Evolutionary conservation across 2,329 filamentous ascomycete species (phyloP), one percentile per base, ranked within the genome.

Genomic region (Fusarium torreyae): DNA sequence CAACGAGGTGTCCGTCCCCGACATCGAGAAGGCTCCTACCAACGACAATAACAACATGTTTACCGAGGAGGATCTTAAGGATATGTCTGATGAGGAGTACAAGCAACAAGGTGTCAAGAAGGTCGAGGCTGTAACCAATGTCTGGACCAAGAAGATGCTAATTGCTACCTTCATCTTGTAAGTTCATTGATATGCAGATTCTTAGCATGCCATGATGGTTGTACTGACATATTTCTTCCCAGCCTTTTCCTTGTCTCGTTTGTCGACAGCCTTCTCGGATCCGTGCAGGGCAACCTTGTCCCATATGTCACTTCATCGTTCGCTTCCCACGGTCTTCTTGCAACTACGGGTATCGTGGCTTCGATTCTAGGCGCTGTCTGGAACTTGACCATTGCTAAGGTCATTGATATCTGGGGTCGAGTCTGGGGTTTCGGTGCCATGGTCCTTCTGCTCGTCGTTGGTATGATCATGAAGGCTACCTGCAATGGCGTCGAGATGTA

Each of bases 391-490:
- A 44, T 63, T 6, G 60, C 60, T 15, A 63, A 63, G 49, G 14
- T 63, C 17, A 63, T 63, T 15, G 60, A 63, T 28, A 63, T 63
- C 13, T 63, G 48, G 42, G 60, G 60, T 22, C 60, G 60, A 17
- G 57, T 63, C 13, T 48, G 43, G 57, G 60, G 60, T 3, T 63
- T 56, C 4, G 43, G 42, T 4, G 18, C 38, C 38, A 63, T 63
- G 57, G 57, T 63, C 11, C 43, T 82, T 36, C 73, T 85, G 33
- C 80, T 81, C 62, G 80, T 85, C 65, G 77, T 88, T 62, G 83
- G 85, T 17, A 87, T 90, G 74, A 84, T 89, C 63, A 84, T 92
- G 77, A 90, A 89, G 81, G 89, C 90, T 20, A 82, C 83, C 1
- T 90, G 84, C 73, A 80, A 84, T 43, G 85, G 85, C 63, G 81